phyloP scores from a whole-genome alignment of 1,139 yeast genomes.

The Geotrichum restrictum region DNA sequence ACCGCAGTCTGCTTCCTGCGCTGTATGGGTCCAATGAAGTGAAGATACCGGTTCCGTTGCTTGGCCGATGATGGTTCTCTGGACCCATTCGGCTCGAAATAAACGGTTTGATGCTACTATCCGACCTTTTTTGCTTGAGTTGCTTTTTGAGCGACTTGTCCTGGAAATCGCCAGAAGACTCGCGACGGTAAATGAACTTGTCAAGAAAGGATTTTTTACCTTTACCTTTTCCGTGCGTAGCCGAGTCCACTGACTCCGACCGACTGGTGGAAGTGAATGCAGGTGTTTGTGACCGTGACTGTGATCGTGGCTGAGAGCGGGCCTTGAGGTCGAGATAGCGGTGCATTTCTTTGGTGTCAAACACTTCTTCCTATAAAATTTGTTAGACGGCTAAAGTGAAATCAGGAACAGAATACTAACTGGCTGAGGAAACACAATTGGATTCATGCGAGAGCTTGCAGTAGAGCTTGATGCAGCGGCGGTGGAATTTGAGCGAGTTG shows the following conservation, averaged over 20 bases:
- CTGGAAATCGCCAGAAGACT: conserved; percentile 27
- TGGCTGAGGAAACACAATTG: conserved; percentile 19
- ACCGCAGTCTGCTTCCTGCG: neutral
- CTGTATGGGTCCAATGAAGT: neutral
- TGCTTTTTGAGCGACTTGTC: conserved; percentile 19
- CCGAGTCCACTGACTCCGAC: conserved; percentile 28
- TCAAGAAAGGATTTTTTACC: conserved; percentile 28
- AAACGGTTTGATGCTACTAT: conserved; percentile 10
- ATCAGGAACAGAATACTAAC: neutral
- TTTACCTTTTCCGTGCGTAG: conserved; percentile 20
- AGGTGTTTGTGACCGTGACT: conserved; percentile 5
- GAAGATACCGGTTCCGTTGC: neutral
- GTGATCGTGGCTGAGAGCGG: conserved; percentile 4
- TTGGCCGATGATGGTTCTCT: neutral
- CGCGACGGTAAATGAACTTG: conserved; percentile 29
- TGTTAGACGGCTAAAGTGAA: neutral
- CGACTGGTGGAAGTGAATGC: conserved; percentile 20
- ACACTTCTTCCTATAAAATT: conserved; percentile 17
- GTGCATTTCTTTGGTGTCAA: conserved; percentile 16
- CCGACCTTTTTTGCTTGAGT: conserved; percentile 18
- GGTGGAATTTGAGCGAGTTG: conserved; percentile 3
- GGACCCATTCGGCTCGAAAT: neutral
- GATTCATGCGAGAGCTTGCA: conserved; percentile 6
- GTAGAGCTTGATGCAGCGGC: conserved; percentile 3
- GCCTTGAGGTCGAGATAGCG: neutral